Base-by-base conservation (phyloP, 179 eudicot genomes). In the Drosera spatulata region DNA sequence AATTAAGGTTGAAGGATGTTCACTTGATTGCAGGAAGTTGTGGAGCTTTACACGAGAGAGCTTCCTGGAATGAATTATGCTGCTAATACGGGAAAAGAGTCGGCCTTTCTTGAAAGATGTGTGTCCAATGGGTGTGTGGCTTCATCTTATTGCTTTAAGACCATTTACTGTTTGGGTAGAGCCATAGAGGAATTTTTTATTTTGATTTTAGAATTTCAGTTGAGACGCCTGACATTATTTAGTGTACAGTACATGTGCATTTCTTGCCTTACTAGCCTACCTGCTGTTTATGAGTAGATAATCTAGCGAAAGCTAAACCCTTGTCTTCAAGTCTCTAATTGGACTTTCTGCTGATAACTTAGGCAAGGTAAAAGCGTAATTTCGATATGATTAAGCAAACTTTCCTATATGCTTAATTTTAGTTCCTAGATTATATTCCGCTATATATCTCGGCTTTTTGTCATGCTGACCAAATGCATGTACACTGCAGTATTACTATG, bases 1-100 rank as follows among this genome's bases (percentile, higher is more conserved):
- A 10, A n/a, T 47, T 48, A 46, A 9, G 41, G 5, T 38, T 58
- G 42, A 8, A 52, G 37, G 44, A 3, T 39, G 39, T 13, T 55
- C 41, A 39, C 52, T 61, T 46, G 10, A 64, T 60, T 64, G 67
- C 82, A 90, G 97, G 93, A 90, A 43, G 76, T 73, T 38, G 39
- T 85, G 65, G 65, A 60, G 58, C 54, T 87, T 13, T 90, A 90
- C 78, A 62, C 6, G 64, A 75, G 73, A 73, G 95, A 90, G 75
- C 80, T 87, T 48, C 97, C 97, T 43, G 77, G 81, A 45, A 90
- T 90, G 97, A 90, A 76, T 49, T 87, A 73, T 81, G 97, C 97
- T 56, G 89, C 95, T 10, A 90, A 90, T 68, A 90, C 97, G 10
- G 95, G 97, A 72, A 90, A 90, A 64, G 77, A 82, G 63, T 85